These are phyloP conservation scores for Coemansia sp. DNA, from an alignment of 192 early-diverging fungal genomes.

Conservation along the genomic window DNA sequence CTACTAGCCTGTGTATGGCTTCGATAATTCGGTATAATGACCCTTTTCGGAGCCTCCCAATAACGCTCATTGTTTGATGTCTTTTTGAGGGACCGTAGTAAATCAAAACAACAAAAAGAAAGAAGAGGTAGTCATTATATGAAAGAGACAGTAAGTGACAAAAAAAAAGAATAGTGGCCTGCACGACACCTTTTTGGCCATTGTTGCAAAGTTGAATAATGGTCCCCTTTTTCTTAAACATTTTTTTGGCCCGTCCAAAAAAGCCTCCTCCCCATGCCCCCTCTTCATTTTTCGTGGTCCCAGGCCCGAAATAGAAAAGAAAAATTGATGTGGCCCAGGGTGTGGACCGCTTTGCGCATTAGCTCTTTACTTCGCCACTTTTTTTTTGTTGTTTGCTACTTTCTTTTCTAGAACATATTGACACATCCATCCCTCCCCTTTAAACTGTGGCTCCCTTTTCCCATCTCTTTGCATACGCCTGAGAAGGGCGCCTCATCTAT, in stretches of 20 bases:
- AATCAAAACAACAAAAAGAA: neutral
- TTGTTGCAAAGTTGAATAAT: neutral
- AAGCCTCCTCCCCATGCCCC: constrained; percentile 6
- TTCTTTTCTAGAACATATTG: neutral
- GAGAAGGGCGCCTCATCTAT: neutral
- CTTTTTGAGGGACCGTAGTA: neutral
- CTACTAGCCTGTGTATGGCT: neutral
- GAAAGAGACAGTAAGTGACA: neutral
- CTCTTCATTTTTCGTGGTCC: neutral
- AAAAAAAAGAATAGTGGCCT: no score
- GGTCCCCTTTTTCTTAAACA: neutral
- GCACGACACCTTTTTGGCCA: neutral
- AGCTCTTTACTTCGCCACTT: neutral
- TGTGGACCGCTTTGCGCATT: neutral
- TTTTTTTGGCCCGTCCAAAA: neutral
- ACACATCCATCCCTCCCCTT: neutral
- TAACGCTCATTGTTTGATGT: neutral
- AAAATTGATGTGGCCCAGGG: neutral
- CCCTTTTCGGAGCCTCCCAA: neutral
- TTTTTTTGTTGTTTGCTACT: neutral
- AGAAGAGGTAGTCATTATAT: neutral
- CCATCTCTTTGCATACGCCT: neutral
- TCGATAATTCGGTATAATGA: neutral
- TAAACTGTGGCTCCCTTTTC: neutral
- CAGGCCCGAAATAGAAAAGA: neutral